phyloP scores from a whole-genome alignment of 345 rosid species.

The Populus euphratica region DNA sequence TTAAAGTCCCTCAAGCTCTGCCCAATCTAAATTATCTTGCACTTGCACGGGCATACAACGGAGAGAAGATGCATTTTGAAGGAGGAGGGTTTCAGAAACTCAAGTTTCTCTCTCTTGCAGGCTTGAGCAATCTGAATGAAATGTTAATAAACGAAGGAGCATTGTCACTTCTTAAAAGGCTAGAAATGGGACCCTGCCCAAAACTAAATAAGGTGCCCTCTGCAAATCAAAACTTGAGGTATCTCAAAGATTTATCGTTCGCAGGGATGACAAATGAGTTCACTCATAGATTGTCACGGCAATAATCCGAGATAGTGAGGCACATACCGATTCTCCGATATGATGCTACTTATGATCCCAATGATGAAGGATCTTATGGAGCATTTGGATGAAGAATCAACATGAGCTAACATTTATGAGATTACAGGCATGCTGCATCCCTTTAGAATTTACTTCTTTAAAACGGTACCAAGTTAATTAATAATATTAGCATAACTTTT shows the following conservation, averaged over 20 bases:
- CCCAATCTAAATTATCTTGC: background rate
- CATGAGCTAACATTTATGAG: background rate
- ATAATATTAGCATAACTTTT: no score
- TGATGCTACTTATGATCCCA: background rate
- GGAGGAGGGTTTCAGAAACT: background rate
- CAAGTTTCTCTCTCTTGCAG: background rate
- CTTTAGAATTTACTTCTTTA: background rate
- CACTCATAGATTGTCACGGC: background rate
- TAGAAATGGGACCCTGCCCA: background rate
- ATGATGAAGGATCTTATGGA: background rate
- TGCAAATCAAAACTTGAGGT: background rate
- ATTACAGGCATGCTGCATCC: background rate
- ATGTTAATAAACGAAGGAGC: background rate
- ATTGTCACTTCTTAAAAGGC: background rate
- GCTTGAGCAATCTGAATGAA: background rate
- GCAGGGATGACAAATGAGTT: background rate
- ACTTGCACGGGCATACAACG: background rate
- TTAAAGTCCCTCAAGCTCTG: background rate
- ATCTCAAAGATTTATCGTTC: background rate
- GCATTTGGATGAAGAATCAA: background rate
- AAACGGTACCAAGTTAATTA: background rate
- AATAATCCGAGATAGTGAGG: background rate
- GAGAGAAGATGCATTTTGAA: background rate
- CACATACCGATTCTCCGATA: background rate
- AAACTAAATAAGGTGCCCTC: background rate